Evolutionary conservation across 331 rosid genomes (phyloP), one percentile per base, ranked within the genome.

Genomic region (Telfairia occidentalis): DNA sequence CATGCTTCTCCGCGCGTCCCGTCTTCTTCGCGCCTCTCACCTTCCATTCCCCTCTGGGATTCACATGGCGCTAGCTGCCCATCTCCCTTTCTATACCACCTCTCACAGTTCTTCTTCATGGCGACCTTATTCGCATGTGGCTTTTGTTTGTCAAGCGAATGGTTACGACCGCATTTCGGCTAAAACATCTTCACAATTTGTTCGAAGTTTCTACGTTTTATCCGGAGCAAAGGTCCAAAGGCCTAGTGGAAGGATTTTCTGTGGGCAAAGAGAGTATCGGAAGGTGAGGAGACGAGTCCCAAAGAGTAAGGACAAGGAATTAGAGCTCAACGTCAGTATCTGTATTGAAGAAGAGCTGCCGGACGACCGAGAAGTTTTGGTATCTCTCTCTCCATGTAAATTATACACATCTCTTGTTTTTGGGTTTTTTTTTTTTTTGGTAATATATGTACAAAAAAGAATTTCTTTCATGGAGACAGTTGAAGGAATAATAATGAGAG

Each of bases 301-400:
- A 2, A 87, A 87, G 84, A 76, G 40, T 11, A 90, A 84, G 81
- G 73, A 52, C 52, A 92, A 84, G 83, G 85, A 88, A 80, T 48
- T 87, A 77, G 81, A 90, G 64, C 87, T 92, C 61, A 81, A 75
- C 46, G 95, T 84, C 34, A 79, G 84, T 9, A 86, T 92, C 65
- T 87, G 87, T 75, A 73, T 88, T 9, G 92, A 92, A 84, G 89
- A 90, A 57, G 85, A 72, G 29, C 84, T 92, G 83, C 94, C 97
- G 0, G 89, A 87, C 13, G 89, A 90, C 83, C 80, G 88, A 43
- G 91, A 90, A 79, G 71, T 90, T 40, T 80, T 80, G 89, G 97
- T 90, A 81, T 54, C 43, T 32, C n/a, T 9, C 9, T 65, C 53
- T 66, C 63, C 60, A 37, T 26, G 24, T 26, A 12, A 35, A 23